phyloP scores from a whole-genome alignment of 148 eudicot genomes.

The Nyssa sinensis region DNA sequence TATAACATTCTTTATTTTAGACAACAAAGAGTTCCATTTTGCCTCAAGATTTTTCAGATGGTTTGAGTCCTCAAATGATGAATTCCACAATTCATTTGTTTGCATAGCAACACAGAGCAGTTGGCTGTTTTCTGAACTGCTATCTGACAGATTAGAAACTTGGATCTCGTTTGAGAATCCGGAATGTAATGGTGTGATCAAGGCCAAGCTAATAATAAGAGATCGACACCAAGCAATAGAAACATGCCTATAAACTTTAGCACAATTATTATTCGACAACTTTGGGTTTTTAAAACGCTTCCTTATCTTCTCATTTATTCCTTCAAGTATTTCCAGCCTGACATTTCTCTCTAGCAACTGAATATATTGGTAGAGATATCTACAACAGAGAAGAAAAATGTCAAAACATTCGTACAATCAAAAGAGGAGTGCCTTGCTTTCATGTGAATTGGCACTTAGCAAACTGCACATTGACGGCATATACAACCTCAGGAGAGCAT shows the following conservation, averaged over 20 bases:
- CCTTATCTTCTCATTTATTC: slow-evolving; percentile 81
- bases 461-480: background rate
- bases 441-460: background rate
- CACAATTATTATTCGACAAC: slow-evolving; percentile 67
- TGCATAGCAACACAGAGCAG: slow-evolving; percentile 79
- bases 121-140: slow-evolving; percentile 52
- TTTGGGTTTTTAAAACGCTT: slow-evolving; percentile 92
- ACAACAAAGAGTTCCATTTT: slow-evolving; percentile 72
- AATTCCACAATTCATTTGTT: slow-evolving; percentile 68
- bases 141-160: slow-evolving; percentile 28
- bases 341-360: slow-evolving; percentile 71
- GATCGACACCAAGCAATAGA: slow-evolving; percentile 90
- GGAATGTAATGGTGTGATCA: slow-evolving; percentile 60
- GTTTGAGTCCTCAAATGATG: slow-evolving; percentile 58
- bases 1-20: slow-evolving; percentile 64
- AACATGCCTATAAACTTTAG: slow-evolving; percentile 76
- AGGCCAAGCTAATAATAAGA: slow-evolving; percentile 69
- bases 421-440: slow-evolving; percentile 10
- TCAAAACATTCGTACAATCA: background rate
- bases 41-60: slow-evolving; percentile 57
- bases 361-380: slow-evolving; percentile 79
- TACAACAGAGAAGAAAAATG: slow-evolving; percentile 26
- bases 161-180: slow-evolving; percentile 33
- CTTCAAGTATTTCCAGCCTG: slow-evolving; percentile 85
- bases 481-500: background rate